Evolutionary conservation across 495 filamentous ascomycete species (phyloP).

Genomic region (Neurospora sublineolata): DNA sequence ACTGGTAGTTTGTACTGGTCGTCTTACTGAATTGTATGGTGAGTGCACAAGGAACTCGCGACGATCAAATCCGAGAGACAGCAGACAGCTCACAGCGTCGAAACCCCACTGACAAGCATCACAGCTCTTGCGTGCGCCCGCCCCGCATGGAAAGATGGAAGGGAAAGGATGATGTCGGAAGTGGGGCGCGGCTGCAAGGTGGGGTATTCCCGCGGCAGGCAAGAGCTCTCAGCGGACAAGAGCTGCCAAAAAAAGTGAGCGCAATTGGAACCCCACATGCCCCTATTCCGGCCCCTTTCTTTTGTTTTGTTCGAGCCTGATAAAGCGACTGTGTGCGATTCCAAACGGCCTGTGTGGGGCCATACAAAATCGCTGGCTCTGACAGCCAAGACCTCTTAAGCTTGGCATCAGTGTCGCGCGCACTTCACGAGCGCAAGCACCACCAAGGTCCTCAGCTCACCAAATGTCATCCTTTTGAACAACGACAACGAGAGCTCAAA

Average conservation of each 20-base stretch:
- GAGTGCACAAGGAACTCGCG: not conserved
- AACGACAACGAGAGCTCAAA: too few relatives aligned
- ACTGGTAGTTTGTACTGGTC: not conserved
- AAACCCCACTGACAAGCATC: not conserved
- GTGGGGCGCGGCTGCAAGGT: not conserved
- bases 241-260: not conserved
- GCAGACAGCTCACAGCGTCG: not conserved
- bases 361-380: too few relatives aligned
- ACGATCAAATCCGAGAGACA: not conserved
- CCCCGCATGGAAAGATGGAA: not conserved
- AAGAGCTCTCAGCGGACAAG: not conserved
- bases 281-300: not conserved
- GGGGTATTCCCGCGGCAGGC: not conserved
- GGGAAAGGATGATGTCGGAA: not conserved
- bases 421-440: too few relatives aligned
- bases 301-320: too few relatives aligned
- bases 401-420: too few relatives aligned
- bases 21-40: not conserved
- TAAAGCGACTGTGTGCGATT: too few relatives aligned
- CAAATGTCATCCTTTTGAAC: too few relatives aligned
- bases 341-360: too few relatives aligned
- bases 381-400: too few relatives aligned
- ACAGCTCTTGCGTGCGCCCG: not conserved
- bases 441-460: too few relatives aligned
- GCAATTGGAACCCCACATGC: not conserved